Evolutionary conservation across 2,329 filamentous ascomycete genomes (phyloP).

Genomic region (Uncinocarpus reesii): DNA sequence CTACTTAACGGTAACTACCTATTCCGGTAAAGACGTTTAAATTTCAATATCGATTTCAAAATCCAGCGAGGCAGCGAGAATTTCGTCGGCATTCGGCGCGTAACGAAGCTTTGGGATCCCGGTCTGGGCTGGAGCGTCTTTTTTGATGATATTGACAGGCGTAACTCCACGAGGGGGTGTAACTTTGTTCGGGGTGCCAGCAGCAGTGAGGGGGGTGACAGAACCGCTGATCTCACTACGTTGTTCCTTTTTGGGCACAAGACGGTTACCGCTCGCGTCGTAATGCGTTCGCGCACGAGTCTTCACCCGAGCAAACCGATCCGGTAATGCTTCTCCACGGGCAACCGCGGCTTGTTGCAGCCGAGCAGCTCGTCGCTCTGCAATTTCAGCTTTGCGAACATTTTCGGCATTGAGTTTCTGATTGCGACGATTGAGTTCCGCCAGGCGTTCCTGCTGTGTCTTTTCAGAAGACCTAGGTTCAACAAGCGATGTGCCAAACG

Average conservation of each 20-base stretch:
- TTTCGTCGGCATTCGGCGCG: slow-evolving; percentile 79
- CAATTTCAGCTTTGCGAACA: slow-evolving; percentile 80
- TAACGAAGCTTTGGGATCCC: slow-evolving; percentile 60
- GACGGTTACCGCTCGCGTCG: slow-evolving; percentile 46
- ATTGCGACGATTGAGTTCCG: slow-evolving; percentile 73
- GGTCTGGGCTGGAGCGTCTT: slow-evolving; percentile 34
- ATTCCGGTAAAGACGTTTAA: not conserved
- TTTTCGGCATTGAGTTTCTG: slow-evolving; percentile 75
- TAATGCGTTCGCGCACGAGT: slow-evolving; percentile 60
- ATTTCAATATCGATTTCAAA: slow-evolving; percentile 78
- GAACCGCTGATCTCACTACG: slow-evolving; percentile 39
- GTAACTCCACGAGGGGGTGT: slow-evolving; percentile 42
- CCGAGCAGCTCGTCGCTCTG: slow-evolving; percentile 58
- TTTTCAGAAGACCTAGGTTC: slow-evolving; percentile 47
- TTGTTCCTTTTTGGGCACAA: slow-evolving; percentile 36
- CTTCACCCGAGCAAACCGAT: slow-evolving; percentile 50
- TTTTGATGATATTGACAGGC: slow-evolving; percentile 16
- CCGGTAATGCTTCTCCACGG: slow-evolving; percentile 50
- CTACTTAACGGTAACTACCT: too few species aligned
- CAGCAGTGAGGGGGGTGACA: slow-evolving; percentile 42
- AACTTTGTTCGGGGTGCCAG: slow-evolving; percentile 46
- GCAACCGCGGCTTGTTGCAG: slow-evolving; percentile 52
- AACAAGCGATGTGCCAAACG: slow-evolving; percentile 57
- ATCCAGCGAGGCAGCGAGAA: slow-evolving; percentile 71
- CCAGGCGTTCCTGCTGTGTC: slow-evolving; percentile 69